These are phyloP conservation scores for Epichloe scottii DNA, from an alignment of 2,329 filamentous ascomycete species.

Conservation along the genomic window DNA sequence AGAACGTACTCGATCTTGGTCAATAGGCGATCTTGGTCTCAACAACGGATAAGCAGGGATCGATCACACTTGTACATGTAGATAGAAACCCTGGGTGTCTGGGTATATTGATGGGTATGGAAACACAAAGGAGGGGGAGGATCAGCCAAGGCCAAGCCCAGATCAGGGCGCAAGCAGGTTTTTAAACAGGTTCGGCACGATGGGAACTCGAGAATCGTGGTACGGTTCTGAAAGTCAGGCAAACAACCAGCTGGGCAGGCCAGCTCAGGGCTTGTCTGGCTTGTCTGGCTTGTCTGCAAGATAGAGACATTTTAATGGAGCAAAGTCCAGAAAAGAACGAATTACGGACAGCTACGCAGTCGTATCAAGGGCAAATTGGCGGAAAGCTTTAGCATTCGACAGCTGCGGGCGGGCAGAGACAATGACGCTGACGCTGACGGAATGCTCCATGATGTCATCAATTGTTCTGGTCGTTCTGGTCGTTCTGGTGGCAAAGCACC, in stretches of 20 bases:
- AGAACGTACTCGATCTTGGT: not conserved
- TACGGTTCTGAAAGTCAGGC: not conserved
- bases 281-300: not conserved
- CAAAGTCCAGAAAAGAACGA: not conserved
- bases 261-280: not conserved
- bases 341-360: not conserved
- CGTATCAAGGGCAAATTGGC: not conserved
- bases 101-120: not conserved
- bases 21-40: not conserved
- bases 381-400: not conserved
- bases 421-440: slow-evolving; percentile 11
- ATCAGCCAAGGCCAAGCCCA: not conserved
- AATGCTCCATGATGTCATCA: slow-evolving; percentile 25
- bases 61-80: not conserved
- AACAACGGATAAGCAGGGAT: not conserved
- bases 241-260: not conserved
- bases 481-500: no score
- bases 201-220: not conserved
- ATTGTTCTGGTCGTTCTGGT: no score
- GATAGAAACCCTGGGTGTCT: not conserved
- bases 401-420: not conserved
- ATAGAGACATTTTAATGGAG: not conserved
- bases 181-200: slow-evolving; percentile 1
- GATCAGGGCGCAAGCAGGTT: slow-evolving; percentile 1
- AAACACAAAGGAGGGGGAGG: not conserved